Percentiles rank a stretch among this genome's conserved stretches.
Conservation (phyloP, 164 flowering plant species). For the Cinnamomum micranthum region DNA sequence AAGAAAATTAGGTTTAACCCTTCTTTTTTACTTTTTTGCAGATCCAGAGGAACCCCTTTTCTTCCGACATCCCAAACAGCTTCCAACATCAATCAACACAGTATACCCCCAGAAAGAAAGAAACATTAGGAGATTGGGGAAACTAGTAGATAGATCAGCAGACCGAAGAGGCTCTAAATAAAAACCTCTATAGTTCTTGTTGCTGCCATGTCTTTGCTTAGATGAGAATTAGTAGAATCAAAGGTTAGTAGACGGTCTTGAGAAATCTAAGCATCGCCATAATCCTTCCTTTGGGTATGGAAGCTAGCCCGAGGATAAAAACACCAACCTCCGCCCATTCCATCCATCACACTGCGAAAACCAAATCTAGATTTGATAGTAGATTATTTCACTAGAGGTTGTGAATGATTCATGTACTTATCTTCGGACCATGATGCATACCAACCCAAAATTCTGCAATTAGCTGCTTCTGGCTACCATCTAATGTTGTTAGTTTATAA, state of each 20-base stretch:
- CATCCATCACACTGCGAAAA: background rate
- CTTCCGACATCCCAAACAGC: constrained; percentile 10
- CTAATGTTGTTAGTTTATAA: constrained; percentile 6
- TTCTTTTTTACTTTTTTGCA: background rate
- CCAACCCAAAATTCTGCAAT: constrained; percentile 10
- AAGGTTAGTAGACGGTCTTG: constrained; percentile 7
- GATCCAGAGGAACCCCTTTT: background rate
- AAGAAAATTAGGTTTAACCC: background rate
- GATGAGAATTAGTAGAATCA: constrained; percentile 2
- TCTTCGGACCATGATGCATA: background rate
- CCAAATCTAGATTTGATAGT: background rate
- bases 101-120: background rate
- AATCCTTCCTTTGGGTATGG: constrained; percentile 11
- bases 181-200: background rate
- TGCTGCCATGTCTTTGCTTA: background rate
- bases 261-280: background rate
- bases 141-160: background rate
- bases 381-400: background rate
- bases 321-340: constrained; percentile 8
- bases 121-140: background rate
- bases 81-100: constrained; percentile 6
- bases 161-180: background rate
- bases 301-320: constrained; percentile 6
- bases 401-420: constrained; percentile 1
- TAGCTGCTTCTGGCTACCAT: constrained; percentile 9